Evolutionary conservation across 495 filamentous ascomycete species (phyloP), one percentile per base, ranked within the genome.

Genomic region (Penicillium dipodomyicola): DNA sequence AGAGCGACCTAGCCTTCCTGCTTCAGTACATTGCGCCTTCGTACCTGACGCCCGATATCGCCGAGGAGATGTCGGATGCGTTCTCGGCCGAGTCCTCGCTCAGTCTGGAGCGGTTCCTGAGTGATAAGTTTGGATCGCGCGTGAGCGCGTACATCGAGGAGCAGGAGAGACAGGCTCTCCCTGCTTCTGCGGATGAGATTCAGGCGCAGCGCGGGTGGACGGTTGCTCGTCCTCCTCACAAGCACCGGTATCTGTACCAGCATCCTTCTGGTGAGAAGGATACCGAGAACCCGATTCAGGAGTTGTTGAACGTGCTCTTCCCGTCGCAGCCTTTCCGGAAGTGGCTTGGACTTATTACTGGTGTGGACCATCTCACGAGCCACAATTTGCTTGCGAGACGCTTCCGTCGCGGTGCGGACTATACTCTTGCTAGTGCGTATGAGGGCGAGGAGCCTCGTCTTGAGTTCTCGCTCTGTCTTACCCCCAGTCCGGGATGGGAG

Each of bases 1-100:
- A 88, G 61, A 73, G 76, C 12, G 93, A 99, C 51, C 74, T 96
- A 11, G 86, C 89, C 39, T 96, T 96, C 72, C 75, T 99, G 22
- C 78, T 97, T 11, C 84, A 92, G 57, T 99, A 89, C 73, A 84
- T 99, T 62, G 79, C 87, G 9, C 92, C 94, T 0, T 89, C 85
- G 2, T 97, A 96, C 65, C 81, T 99, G n/a, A 95, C 90, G 0
- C 94, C 94, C 1, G 91, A 96, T 67, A 96, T 92, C 19, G 82
- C 96, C 22, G 89, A 96, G 50, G 80, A 90, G 56, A 80, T 97
- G 58, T 80, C 82, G 10, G 86, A 88, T 19, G 81, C 86, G 20
- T 97, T 99, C 69, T 73, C 81, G 32, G 89, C 90, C 51, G 81
- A 94, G 57, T 94, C 87, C 10, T 92, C 87, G 54, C 84, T 97